Evolutionary conservation across 2,329 filamentous ascomycete species (phyloP), one percentile per base, ranked within the genome.

Genomic region (Cercospora sesami): DNA sequence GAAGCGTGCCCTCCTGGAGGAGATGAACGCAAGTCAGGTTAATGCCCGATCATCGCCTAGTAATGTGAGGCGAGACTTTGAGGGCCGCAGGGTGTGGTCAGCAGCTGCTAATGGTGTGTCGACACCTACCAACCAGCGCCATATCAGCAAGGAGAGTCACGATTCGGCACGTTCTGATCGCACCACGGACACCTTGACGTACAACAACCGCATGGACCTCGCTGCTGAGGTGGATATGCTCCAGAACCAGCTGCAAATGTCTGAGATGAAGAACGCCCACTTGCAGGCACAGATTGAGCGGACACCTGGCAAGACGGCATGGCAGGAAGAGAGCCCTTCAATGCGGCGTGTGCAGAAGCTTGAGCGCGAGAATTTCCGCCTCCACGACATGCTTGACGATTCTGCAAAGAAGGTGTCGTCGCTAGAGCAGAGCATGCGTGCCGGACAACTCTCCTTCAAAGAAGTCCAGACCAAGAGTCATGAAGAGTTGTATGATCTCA

Each of bases 371-470:
- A 98, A 98, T 80, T 94, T 87, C 78, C 89, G 93, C 66, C 86
- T 98, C 14, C 94, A 98, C 76, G 93, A 96, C 71, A 92, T 96
- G 87, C 89, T 98, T 5, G 94, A 98, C 79, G 93, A 97, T 78
- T 97, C 94, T 2, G 86, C 90, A 18, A 94, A 92, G 84, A 97
- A 97, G 81, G 90, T 97, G 2, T 97, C 94, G 6, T 87, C 90
- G 0, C 82, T 98, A 23, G 95, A 98, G 80, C 91, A 92, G 78
- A 93, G 89, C 68, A 90, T 98, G 66, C 91, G 90, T 67, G 91
- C 90, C 39, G 95, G 94, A 12, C 92, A 97, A 78, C 84, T 98
- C 5, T 95, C 93, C 0, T 84, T 97, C 53, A 91, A 93, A 60
- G 94, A 98, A 79, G 88, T 98, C 57, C 94, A 97, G 79, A 91